These are phyloP conservation scores for Termitomyces sp. DNA, from an alignment of 768 basidiomycete genomes.

Conservation along the genomic window DNA sequence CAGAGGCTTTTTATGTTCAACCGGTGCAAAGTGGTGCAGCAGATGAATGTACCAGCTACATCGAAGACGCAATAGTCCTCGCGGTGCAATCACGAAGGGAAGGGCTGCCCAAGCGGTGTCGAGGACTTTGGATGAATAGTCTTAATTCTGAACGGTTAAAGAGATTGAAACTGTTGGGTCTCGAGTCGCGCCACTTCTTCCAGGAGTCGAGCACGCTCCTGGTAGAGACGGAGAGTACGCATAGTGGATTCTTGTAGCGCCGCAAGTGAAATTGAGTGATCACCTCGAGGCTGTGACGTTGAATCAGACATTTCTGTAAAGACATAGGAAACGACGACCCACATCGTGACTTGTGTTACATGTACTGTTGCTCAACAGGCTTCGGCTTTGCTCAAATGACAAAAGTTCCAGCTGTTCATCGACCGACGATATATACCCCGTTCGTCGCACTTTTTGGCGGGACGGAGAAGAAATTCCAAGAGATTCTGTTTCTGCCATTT, in stretches of 20 bases:
- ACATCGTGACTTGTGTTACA: constrained; percentile 2
- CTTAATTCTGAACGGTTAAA: not conserved
- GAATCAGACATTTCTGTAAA: not conserved
- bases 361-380: constrained; percentile 1
- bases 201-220: constrained; percentile 52
- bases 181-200: constrained; percentile 47
- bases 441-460: constrained; percentile 32
- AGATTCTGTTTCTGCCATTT: not conserved
- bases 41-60: not conserved
- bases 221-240: constrained; percentile 45
- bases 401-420: constrained; percentile 49
- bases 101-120: not conserved
- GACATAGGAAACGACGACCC: not conserved
- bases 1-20: not conserved
- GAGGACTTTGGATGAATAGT: not conserved
- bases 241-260: constrained; percentile 21
- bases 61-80: not conserved
- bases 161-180: not conserved
- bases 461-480: not conserved
- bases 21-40: not conserved
- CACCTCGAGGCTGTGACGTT: not conserved
- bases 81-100: too few relatives aligned
- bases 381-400: constrained; percentile 37
- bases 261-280: constrained; percentile 1
- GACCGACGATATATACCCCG: constrained; percentile 49